Conservation (phyloP, 768 basidiomycete species). For the Phlebiopsis gigantea region DNA sequence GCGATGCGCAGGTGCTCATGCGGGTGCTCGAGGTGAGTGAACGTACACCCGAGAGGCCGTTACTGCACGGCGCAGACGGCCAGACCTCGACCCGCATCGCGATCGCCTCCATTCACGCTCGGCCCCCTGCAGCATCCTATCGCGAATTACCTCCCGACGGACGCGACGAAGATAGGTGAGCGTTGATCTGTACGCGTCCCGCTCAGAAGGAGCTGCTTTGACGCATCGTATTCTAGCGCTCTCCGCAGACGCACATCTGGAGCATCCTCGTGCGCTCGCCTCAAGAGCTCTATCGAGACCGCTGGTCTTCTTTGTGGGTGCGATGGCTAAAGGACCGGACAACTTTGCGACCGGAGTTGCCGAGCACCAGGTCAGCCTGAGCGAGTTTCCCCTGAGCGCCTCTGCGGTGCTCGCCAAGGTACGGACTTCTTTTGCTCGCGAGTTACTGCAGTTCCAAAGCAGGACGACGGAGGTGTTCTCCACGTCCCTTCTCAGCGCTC, state of each 20-base stretch:
- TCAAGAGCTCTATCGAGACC: conserved; percentile 78
- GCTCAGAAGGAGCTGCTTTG: no score
- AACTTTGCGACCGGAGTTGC: conserved; percentile 93
- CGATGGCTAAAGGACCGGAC: conserved; percentile 94
- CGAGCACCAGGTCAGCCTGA: conserved; percentile 94
- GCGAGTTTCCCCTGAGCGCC: conserved; percentile 87
- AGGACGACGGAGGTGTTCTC: not conserved
- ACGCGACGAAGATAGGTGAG: conserved; percentile 93
- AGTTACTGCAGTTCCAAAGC: not conserved
- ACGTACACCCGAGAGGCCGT: no score
- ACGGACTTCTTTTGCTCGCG: not conserved
- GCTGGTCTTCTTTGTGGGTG: conserved; percentile 93
- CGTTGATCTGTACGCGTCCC: conserved; percentile 12
- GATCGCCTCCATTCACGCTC: not conserved
- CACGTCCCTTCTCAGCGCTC: not conserved
- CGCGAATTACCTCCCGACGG: conserved; percentile 86
- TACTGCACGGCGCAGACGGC: not conserved
- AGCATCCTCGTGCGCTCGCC: conserved; percentile 75
- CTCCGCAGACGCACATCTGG: conserved; percentile 84
- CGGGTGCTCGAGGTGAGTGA: conserved; percentile 85
- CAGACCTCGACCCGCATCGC: not conserved
- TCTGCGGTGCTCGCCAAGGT: conserved; percentile 97
- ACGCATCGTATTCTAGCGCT: conserved; percentile 54
- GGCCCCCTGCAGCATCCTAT: conserved; percentile 69
- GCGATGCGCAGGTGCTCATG: conserved; percentile 92